Evolutionary conservation across 495 filamentous ascomycete genomes (phyloP).

Genomic region (Talaromyces nanjingensis): DNA sequence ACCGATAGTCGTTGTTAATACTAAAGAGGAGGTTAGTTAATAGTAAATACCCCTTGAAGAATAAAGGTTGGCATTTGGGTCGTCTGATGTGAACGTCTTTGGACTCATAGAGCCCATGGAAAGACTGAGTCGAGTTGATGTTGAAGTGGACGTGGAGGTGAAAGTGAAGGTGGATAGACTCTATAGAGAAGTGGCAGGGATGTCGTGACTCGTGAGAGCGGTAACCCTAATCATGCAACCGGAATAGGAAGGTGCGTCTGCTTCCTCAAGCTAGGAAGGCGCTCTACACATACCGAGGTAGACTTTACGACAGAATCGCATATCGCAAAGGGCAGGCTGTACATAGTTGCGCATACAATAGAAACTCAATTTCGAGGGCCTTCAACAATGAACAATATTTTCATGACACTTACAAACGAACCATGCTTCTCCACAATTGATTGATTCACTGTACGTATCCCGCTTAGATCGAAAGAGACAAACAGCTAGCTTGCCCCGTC

Average conservation of each 20-base stretch:
- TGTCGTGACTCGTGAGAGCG: not conserved
- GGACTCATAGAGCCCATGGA: too few relatives aligned
- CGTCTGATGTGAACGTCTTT: not conserved
- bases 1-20: too few relatives aligned
- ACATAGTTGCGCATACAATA: not conserved
- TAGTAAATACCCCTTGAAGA: too few relatives aligned
- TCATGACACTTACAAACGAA: not conserved
- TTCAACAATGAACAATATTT: not conserved
- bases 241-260: not conserved
- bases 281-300: not conserved
- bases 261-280: not conserved
- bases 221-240: not conserved
- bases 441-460: not conserved
- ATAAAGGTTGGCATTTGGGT: not conserved
- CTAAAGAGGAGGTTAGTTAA: too few relatives aligned
- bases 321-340: not conserved
- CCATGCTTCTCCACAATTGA: not conserved
- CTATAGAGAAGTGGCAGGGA: not conserved
- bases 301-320: not conserved
- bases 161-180: not conserved
- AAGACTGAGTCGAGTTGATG: not conserved
- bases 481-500: too few relatives aligned
- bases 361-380: not conserved
- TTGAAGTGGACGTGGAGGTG: not conserved
- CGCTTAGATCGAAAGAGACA: too few relatives aligned